Evolutionary conservation across 2,329 filamentous ascomycete species (phyloP).

Genomic region (Sordariomycetes sp.): DNA sequence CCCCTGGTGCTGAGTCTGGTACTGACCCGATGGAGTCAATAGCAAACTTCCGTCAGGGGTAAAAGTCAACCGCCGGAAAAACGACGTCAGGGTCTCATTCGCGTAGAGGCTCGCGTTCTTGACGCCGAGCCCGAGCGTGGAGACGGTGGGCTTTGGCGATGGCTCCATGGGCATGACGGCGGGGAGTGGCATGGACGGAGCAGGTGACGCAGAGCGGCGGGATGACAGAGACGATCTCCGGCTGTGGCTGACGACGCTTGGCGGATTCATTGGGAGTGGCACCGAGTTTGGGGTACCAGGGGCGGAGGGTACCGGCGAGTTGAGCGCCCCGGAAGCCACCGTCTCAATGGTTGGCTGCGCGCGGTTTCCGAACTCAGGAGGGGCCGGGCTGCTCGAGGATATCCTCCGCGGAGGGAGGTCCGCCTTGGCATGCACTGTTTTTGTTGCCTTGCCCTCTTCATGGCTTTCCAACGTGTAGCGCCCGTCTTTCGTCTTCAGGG

Average conservation of each 20-base stretch:
- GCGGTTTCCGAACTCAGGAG: slow-evolving; percentile 65
- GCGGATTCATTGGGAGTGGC: slow-evolving; percentile 91
- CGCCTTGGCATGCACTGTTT: slow-evolving; percentile 69
- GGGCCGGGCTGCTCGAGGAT: slow-evolving; percentile 84
- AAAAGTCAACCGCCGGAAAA: slow-evolving; percentile 89
- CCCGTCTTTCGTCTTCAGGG: slow-evolving; percentile 89
- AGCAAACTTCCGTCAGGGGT: slow-evolving; percentile 90
- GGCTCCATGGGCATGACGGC: slow-evolving; percentile 91
- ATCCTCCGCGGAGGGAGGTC: slow-evolving; percentile 87
- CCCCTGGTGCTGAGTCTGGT: slow-evolving; percentile 64
- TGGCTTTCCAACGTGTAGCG: slow-evolving; percentile 66
- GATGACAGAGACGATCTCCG: slow-evolving; percentile 88
- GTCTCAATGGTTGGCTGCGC: slow-evolving; percentile 47
- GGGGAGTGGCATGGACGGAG: slow-evolving; percentile 84
- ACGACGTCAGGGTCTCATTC: slow-evolving; percentile 93
- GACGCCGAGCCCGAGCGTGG: slow-evolving; percentile 47
- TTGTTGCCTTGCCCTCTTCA: slow-evolving; percentile 57
- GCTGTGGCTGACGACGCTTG: slow-evolving; percentile 78
- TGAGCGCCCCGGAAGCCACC: slow-evolving; percentile 38
- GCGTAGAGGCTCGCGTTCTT: slow-evolving; percentile 88
- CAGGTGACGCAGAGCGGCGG: slow-evolving; percentile 82
- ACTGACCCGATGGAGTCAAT: slow-evolving; percentile 90
- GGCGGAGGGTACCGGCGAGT: slow-evolving; percentile 80
- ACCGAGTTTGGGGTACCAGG: slow-evolving; percentile 88
- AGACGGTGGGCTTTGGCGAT: slow-evolving; percentile 66